Evolutionary conservation across 129 eudicot genomes (phyloP).

Genomic region (Escallonia herrerae): DNA sequence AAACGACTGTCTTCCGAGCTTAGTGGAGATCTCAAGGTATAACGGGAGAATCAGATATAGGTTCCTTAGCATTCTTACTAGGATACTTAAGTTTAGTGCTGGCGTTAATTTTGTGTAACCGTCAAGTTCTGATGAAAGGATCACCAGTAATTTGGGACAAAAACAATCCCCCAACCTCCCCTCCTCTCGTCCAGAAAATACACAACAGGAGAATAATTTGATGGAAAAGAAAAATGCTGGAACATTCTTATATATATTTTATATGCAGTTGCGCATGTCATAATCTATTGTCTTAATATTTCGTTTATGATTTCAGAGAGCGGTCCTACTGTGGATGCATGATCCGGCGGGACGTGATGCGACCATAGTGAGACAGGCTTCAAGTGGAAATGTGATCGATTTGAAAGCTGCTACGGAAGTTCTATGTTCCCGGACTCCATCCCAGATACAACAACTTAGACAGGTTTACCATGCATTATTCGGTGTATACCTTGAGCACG

Average conservation of each 20-base stretch:
- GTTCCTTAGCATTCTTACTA: slow-evolving; percentile 1
- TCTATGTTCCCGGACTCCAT: slow-evolving; percentile 64
- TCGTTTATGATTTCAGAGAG: slow-evolving; percentile 48
- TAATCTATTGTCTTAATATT: not conserved
- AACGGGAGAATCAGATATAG: not conserved
- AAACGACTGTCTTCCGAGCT: slow-evolving; percentile 71
- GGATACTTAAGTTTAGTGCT: slow-evolving; percentile 3
- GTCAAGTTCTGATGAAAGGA: not conserved
- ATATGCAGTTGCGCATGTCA: not conserved
- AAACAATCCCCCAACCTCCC: too few species aligned
- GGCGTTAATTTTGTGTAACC: not conserved
- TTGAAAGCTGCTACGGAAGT: slow-evolving; percentile 78
- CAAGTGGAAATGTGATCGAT: slow-evolving; percentile 32
- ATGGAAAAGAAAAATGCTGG: too few species aligned
- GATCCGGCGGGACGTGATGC: slow-evolving; percentile 85
- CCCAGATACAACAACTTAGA: slow-evolving; percentile 65
- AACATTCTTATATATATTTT: not conserved
- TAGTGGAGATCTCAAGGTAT: slow-evolving; percentile 65
- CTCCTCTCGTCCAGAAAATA: too few species aligned
- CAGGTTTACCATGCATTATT: slow-evolving; percentile 48
- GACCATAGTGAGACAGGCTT: slow-evolving; percentile 41
- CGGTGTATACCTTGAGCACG: slow-evolving; percentile 74
- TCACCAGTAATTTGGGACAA: not conserved
- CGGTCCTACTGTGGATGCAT: slow-evolving; percentile 66
- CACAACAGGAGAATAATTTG: too few species aligned